Evolutionary conservation across 2,329 filamentous ascomycete genomes (phyloP), one percentile per base, ranked within the genome.

Genomic region (Colletotrichum orbiculare): DNA sequence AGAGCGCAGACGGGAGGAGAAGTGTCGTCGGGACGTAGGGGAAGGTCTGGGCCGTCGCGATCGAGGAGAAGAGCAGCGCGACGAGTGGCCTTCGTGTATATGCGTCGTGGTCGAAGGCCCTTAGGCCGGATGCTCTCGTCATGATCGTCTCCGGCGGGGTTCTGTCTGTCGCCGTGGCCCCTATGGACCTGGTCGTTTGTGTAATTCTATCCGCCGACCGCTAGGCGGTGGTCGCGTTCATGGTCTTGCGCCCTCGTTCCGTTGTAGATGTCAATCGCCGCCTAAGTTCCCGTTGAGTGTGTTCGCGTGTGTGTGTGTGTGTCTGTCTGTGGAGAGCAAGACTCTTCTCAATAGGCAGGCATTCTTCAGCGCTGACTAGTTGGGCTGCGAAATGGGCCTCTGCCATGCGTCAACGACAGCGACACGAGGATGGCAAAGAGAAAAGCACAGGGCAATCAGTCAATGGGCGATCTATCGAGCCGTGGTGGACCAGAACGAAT

Each of bases 1-100:
- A 82, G 57, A 81, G 75, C 62, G 77, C 73, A 62, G 77, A 73
- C 7, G 85, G 81, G 49, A 88, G 83, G 63, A 95, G 85, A 56
- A 96, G 84, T 37, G 86, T 88, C 0, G 93, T 93, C 3, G 93
- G 91, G 60, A 89, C 89, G 80, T 96, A 97, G 34, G 93, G 93
- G 56, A 93, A 83, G 53, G 75, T 76, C 71, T 83, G 80, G 7
- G 76, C 71, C 42, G 73, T 69, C 17, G 46, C 66, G 17, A 57
- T 25, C 12, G 61, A 48, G 4, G 61, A 43, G 33, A 67, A 37
- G n/a, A 68, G 46, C 57, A 68, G 50, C n/a, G 61, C 60, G 3
- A 56, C 50, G 39, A 57, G 46, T 15, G 58, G 15, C 34, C 25
- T 66, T 10, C 56, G 65, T 25, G 41, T 52, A 46, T 58, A 54